Evolutionary conservation across 805 yeast species (phyloP), one percentile per base, ranked within the genome.

Genomic region (Suhomyces faveliae): DNA sequence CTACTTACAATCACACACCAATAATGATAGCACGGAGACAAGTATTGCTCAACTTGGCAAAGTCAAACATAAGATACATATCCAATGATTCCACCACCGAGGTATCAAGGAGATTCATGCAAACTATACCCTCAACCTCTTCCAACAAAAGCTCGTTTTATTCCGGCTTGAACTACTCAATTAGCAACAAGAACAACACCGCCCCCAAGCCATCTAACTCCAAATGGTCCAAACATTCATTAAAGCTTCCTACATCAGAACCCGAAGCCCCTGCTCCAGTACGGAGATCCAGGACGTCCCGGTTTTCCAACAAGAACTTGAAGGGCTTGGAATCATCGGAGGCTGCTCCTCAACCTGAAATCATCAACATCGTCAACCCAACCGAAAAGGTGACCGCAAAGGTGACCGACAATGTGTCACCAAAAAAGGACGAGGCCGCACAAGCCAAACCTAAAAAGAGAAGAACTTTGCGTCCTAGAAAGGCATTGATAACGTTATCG

Each of bases 401-500:
- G n/a, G n/a, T n/a, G n/a, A n/a, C n/a, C n/a, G n/a, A n/a, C n/a
- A n/a, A n/a, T n/a, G 40, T 52, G 13, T 43, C 50, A 37, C 41
- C 42, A 20, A 43, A 29, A 29, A 29, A 43, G 4, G 46, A 46
- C 35, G 24, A 46, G 11, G 5, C 46, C 15, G 33, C 49, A 6
- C 27, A 46, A 4, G 22, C 49, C 13, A 51, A 55, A 17, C 56
- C 56, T 12, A 63, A 65, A 47, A 66, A 68, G 50, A 66, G 91
- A 68, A 81, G 94, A 71, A 77, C 80, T 20, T 73, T 94, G 49
- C 81, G 83, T 61, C 97, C 98, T 4, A 78, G 96, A 54, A 94
- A 89, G 69, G 96, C 97, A 1, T 84, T 92, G 43, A 89, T 94
- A 41, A 80, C 95, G 4, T 74, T 94, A 45, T 78, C 92, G 0